These are phyloP conservation scores for Rhizopogon sp. DNA, from an alignment of 768 basidiomycete species.

Conservation along the genomic window DNA sequence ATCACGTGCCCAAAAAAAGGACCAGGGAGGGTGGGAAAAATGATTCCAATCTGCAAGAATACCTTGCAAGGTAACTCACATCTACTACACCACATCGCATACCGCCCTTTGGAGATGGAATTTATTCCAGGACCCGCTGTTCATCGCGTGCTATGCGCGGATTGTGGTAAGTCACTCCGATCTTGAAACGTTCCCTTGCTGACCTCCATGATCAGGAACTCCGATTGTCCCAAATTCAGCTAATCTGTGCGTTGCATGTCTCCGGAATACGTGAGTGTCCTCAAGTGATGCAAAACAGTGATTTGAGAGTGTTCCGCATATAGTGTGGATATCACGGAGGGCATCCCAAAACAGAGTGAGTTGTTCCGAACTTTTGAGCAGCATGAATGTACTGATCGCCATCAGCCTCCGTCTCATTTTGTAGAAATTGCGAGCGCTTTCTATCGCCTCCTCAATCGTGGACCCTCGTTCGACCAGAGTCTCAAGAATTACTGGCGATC, in stretches of 20 bases:
- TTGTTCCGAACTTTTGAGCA: neutral
- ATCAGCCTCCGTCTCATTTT: slow-evolving; percentile 84
- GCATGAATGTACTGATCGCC: neutral
- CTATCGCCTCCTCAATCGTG: slow-evolving; percentile 86
- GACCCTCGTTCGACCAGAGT: slow-evolving; percentile 84
- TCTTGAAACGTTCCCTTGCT: neutral
- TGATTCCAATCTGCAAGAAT: too few species aligned
- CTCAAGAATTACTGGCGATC: slow-evolving; percentile 87
- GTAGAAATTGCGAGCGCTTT: slow-evolving; percentile 95
- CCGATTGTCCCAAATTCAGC: slow-evolving; percentile 90
- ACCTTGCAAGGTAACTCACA: too few species aligned
- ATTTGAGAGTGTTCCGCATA: neutral
- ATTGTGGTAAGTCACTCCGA: slow-evolving; percentile 57
- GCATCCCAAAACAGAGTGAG: slow-evolving; percentile 90
- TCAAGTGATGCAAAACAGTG: neutral
- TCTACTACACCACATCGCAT: neutral
- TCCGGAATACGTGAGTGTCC: slow-evolving; percentile 72
- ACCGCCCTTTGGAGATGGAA: slow-evolving; percentile 49
- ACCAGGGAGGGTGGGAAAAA: too few species aligned
- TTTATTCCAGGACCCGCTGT: slow-evolving; percentile 71
- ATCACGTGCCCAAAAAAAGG: too few species aligned
- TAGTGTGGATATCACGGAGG: slow-evolving; percentile 96
- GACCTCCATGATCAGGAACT: slow-evolving; percentile 44
- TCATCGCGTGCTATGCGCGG: slow-evolving; percentile 83
- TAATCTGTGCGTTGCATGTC: slow-evolving; percentile 84